Conservation (phyloP, 73 alveolate genomes). For the Symbiodinium pilosum region DNA sequence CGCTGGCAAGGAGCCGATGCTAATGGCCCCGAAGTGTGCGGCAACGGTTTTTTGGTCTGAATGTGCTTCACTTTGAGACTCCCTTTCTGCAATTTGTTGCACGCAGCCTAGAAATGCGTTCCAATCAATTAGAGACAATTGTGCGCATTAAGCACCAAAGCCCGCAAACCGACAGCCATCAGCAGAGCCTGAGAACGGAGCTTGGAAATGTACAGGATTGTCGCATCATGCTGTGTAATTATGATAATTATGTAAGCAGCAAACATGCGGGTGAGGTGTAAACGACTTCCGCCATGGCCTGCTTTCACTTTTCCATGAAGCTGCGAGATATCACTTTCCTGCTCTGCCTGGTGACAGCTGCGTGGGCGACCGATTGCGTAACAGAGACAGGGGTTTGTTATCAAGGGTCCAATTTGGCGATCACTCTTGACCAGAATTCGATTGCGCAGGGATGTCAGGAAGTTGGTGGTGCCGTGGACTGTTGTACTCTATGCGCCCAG, state of each 20-base stretch:
- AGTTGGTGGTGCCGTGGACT: constrained; percentile 61
- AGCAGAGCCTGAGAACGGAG: no score
- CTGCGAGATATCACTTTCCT: neutral
- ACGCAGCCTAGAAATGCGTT: no score
- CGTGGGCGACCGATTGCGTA: constrained; percentile 48
- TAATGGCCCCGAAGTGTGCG: neutral
- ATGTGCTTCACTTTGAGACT: no score
- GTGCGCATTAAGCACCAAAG: no score
- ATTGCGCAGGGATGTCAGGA: constrained; percentile 64
- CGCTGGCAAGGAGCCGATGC: constrained; percentile 75
- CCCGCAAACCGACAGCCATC: no score
- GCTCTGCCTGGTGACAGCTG: neutral
- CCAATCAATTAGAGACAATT: no score
- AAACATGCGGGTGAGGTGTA: no score
- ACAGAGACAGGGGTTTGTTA: constrained; percentile 81
- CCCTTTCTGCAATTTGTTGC: no score
- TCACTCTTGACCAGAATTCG: constrained; percentile 52
- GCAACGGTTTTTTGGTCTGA: neutral
- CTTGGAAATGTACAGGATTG: no score
- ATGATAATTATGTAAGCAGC: no score
- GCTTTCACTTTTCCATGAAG: no score
- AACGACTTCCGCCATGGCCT: neutral
- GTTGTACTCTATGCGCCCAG: constrained; percentile 52
- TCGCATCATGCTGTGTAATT: no score
- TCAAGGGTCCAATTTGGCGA: constrained; percentile 62